Base-by-base conservation (phyloP, 2,329 filamentous ascomycete genomes). In the Fusarium buharicum region DNA sequence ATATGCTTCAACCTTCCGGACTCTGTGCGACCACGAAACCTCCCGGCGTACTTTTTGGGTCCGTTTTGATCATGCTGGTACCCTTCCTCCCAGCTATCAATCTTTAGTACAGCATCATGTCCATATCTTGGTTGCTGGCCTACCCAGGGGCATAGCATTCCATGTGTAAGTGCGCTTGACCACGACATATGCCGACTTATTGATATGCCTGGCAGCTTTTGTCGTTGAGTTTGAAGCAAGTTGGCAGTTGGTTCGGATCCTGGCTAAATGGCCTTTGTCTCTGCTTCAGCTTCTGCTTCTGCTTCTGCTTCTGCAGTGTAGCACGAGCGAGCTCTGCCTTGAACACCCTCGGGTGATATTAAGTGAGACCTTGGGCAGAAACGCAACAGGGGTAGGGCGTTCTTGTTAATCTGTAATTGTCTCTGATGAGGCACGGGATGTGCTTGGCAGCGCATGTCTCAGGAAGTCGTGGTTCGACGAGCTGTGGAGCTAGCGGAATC, bases 1-100 rank as follows among this genome's bases (percentile, higher is more conserved):
- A 41, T 18, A 40, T 13, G 17, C 30, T 38, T 49, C 45, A 45
- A 33, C 24, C 16, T 53, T 38, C 38, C 45, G 34, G 39, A 36
- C 27, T 36, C 37, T 50, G 51, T 62, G 28, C 24, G 6, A 45
- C 48, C 30, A 20, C 16, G 27, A 24, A 24, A 24, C 8, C 22
- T 8, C 22, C 22, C 22, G 22, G 22, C 4, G 22, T 24, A 7
- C 22, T 24, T 9, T 18, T 20, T 13, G 14, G 2, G 9, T 40
- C 11, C 30, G 9, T 43, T 24, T 18, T 27, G n/a, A 27, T 39
- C 17, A 18, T 37, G 16, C 16, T 16, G 4, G 30, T 44, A 5
- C 12, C n/a, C 14, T 17, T 33, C 33, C 40, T 24, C 4, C 16
- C 9, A 16, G 20, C 11, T 28, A 4, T 31, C 9, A 17, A 36